Conservation (phyloP, 345 rosid species). For the Ceriops zippeliana region DNA sequence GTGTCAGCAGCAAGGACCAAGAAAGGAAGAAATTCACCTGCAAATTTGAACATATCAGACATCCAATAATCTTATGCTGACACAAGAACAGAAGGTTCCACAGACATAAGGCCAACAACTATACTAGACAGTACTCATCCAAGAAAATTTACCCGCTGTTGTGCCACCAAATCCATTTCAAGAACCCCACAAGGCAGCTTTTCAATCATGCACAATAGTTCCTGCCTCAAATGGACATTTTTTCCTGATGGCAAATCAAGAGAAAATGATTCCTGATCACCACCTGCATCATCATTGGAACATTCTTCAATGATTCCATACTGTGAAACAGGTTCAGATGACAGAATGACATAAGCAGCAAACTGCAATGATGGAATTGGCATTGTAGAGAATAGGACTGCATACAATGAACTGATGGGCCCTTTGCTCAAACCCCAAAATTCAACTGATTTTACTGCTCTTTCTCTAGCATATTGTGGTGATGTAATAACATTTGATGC, state of each 20-base stretch:
- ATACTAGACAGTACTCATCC: neutral
- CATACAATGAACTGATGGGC: slow-evolving; percentile 73
- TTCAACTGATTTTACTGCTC: slow-evolving; percentile 82
- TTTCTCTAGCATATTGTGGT: slow-evolving; percentile 58
- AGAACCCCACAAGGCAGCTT: slow-evolving; percentile 60
- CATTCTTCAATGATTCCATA: slow-evolving; percentile 49
- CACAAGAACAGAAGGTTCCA: neutral
- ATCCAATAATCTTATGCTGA: neutral
- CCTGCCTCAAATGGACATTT: slow-evolving; percentile 56
- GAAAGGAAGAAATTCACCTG: slow-evolving; percentile 80
- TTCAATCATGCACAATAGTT: slow-evolving; percentile 64
- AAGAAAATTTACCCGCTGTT: slow-evolving; percentile 60
- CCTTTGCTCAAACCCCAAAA: slow-evolving; percentile 89
- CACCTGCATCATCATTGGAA: slow-evolving; percentile 32
- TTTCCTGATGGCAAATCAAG: slow-evolving; percentile 50
- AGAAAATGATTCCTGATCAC: slow-evolving; percentile 38
- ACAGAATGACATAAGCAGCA: slow-evolving; percentile 80
- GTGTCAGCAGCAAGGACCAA: slow-evolving; percentile 86
- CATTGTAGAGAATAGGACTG: slow-evolving; percentile 66
- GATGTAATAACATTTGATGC: slow-evolving; percentile 61
- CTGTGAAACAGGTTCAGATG: slow-evolving; percentile 70
- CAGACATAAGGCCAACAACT: slow-evolving; percentile 9
- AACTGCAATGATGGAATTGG: slow-evolving; percentile 65
- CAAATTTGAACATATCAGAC: slow-evolving; percentile 9
- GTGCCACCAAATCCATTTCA: slow-evolving; percentile 63